phyloP scores from a whole-genome alignment of 2,329 filamentous ascomycete species.

The Cladosporium sp. region DNA sequence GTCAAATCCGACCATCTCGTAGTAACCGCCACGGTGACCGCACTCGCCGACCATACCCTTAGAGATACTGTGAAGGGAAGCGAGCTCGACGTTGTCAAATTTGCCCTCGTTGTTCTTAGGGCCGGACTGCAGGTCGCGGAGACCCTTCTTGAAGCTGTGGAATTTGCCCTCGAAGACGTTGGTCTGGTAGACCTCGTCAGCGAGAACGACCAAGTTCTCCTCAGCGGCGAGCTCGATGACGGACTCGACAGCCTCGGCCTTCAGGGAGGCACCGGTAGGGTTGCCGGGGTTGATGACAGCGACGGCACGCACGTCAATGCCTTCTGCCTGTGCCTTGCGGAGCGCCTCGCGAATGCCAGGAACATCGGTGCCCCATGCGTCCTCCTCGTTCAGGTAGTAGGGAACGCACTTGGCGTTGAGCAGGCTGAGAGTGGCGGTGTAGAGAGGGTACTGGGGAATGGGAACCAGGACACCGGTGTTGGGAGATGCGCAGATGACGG shows the following conservation, averaged over 20 bases:
- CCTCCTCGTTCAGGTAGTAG: conserved; percentile 85
- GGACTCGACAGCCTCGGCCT: conserved; percentile 69
- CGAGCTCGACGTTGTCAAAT: conserved; percentile 83
- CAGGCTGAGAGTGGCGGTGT: conserved; percentile 85
- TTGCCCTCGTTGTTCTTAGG: conserved; percentile 59
- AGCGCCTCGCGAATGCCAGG: conserved; percentile 69
- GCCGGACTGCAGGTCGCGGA: conserved; percentile 71
- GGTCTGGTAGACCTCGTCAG: conserved; percentile 98
- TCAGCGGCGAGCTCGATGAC: conserved; percentile 84
- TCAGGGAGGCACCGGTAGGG: conserved; percentile 84
- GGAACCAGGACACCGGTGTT: conserved; percentile 83
- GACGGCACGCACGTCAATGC: conserved; percentile 83
- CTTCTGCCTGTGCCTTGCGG: conserved; percentile 67
- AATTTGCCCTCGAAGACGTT: conserved; percentile 96
- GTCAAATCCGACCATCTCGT: conserved; percentile 89
- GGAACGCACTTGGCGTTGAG: conserved; percentile 84
- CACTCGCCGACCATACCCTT: conserved; percentile 99
- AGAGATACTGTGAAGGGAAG: conserved; percentile 85
- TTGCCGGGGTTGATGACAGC: conserved; percentile 99
- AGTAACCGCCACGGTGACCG: conserved; percentile 95
- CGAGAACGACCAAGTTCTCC: conserved; percentile 82
- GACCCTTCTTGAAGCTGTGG: conserved; percentile 87
- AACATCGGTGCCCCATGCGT: conserved; percentile 83
- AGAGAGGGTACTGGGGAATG: conserved; percentile 96
- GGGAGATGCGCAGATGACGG: conserved; percentile 75